Conservation (phyloP, 768 basidiomycete species). For the Xerocomellus intermedius region DNA sequence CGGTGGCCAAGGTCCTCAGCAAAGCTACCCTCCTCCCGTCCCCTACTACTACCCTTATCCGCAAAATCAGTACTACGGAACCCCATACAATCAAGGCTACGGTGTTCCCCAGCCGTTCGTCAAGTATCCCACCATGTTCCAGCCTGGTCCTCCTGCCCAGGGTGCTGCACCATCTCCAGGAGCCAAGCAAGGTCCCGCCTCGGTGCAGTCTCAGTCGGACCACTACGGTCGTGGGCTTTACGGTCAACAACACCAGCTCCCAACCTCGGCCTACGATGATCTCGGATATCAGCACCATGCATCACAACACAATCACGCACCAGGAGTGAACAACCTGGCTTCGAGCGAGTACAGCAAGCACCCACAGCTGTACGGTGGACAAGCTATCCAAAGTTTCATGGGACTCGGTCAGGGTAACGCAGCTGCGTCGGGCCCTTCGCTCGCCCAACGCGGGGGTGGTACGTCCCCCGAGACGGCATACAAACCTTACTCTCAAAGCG, state of each 20-base stretch:
- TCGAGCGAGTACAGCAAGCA: conserved; percentile 47
- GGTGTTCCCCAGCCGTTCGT: conserved; percentile 65
- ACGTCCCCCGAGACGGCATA: conserved; percentile 71
- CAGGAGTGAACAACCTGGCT: conserved; percentile 37
- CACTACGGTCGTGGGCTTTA: conserved; percentile 66
- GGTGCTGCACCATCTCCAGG: conserved; percentile 63
- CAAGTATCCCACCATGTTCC: conserved; percentile 78
- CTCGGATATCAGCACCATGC: conserved; percentile 54
- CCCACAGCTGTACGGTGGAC: conserved; percentile 46
- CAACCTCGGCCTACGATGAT: conserved; percentile 48
- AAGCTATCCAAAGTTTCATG: conserved; percentile 71
- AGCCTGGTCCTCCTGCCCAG: conserved; percentile 67
- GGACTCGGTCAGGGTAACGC: conserved; percentile 49
- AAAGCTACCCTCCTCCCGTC: conserved; percentile 60
- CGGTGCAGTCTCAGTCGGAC: conserved; percentile 51
- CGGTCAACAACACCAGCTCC: conserved; percentile 55
- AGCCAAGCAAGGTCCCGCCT: conserved; percentile 61
- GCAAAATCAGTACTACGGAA: conserved; percentile 74
- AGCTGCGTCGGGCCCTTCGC: conserved; percentile 45
- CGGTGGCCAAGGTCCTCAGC: conserved; percentile 63
- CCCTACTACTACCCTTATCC: conserved; percentile 67
- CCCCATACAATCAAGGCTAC: conserved; percentile 61
- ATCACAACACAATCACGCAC: conserved; percentile 57
- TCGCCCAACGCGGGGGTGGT: conserved; percentile 43
- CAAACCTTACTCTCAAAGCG: conserved; percentile 63